A percentile compares a stretch with the other conserved stretches of the same genome.
Conservation (phyloP, 2,329 filamentous ascomycete species). For the Calcarisporium arbuscula region DNA sequence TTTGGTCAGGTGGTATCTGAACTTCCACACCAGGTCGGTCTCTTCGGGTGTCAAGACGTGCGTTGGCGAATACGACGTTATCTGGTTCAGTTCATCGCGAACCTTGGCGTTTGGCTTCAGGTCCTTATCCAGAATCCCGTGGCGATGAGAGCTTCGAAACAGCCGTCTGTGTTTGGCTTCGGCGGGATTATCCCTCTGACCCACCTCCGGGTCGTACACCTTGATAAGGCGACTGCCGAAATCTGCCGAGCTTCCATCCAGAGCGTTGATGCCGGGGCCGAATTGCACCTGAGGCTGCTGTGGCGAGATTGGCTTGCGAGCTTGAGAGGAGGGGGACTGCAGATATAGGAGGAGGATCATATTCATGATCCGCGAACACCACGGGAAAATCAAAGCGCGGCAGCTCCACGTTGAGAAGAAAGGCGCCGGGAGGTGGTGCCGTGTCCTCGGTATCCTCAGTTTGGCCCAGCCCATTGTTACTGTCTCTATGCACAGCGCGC, state of each 20-base stretch:
- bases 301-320: constrained; percentile 64
- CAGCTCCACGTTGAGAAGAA: constrained; percentile 83
- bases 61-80: constrained; percentile 89
- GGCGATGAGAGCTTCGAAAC: constrained; percentile 82
- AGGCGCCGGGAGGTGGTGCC: constrained; percentile 46
- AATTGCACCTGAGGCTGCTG: constrained; percentile 83
- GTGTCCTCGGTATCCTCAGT: constrained; percentile 22
- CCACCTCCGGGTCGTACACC: constrained; percentile 91
- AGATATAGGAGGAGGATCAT: constrained; percentile 77
- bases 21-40: constrained; percentile 96
- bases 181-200: constrained; percentile 82
- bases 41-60: constrained; percentile 84
- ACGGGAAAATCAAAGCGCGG: constrained; percentile 93
- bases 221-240: constrained; percentile 61
- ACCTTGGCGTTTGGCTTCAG: constrained; percentile 94
- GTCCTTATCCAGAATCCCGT: constrained; percentile 90
- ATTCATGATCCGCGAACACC: constrained; percentile 91
- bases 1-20: constrained; percentile 85
- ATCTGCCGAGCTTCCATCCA: constrained; percentile 44
- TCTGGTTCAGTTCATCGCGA: constrained; percentile 83
- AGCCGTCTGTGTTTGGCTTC: constrained; percentile 91
- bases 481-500: constrained; percentile 34
- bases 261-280: constrained; percentile 78
- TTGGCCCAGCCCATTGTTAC: constrained; percentile 19
- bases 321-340: constrained; percentile 53